Percentiles rank a stretch among this genome's conserved stretches.
phyloP scores from a whole-genome alignment of 345 rosid genomes.

The Heritiera littoralis region DNA sequence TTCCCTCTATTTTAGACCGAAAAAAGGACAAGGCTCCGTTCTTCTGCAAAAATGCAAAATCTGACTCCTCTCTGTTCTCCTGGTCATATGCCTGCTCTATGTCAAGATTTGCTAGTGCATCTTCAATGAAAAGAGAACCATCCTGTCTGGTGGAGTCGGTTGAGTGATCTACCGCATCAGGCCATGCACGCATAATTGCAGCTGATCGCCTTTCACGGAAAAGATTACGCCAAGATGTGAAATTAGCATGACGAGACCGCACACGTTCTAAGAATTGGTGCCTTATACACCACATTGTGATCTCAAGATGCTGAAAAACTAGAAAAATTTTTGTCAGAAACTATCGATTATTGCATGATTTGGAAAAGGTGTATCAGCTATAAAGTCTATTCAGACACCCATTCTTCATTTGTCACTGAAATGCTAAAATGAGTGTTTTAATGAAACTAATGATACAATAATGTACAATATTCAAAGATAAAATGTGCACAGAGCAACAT shows the following conservation, averaged over 20 bases:
- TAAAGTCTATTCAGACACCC: not conserved
- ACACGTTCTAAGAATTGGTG: conserved; percentile 69
- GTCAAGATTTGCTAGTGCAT: conserved; percentile 86
- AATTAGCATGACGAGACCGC: conserved; percentile 48
- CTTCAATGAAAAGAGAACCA: conserved; percentile 93
- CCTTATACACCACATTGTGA: conserved; percentile 79
- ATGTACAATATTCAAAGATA: not conserved
- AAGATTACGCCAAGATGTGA: conserved; percentile 54
- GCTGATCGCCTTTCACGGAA: conserved; percentile 76
- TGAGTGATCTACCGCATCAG: conserved; percentile 63
- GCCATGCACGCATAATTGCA: conserved; percentile 86
- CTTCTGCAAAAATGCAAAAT: conserved; percentile 60
- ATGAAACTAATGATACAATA: not conserved
- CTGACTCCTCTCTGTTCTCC: conserved; percentile 53
- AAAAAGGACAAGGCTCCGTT: conserved; percentile 50
- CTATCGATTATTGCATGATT: not conserved
- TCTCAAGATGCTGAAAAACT: conserved; percentile 73
- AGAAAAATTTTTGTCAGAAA: conserved; percentile 23
- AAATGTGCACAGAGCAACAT: not conserved
- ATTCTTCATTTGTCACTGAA: not conserved
- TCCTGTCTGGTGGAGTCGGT: conserved; percentile 49
- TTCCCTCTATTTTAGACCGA: conserved; percentile 69
- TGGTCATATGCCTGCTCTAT: conserved; percentile 47
- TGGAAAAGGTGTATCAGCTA: not conserved
- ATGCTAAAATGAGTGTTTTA: not conserved